Conservation (phyloP, 768 basidiomycete species). For the Naganishia vishniacii region DNA sequence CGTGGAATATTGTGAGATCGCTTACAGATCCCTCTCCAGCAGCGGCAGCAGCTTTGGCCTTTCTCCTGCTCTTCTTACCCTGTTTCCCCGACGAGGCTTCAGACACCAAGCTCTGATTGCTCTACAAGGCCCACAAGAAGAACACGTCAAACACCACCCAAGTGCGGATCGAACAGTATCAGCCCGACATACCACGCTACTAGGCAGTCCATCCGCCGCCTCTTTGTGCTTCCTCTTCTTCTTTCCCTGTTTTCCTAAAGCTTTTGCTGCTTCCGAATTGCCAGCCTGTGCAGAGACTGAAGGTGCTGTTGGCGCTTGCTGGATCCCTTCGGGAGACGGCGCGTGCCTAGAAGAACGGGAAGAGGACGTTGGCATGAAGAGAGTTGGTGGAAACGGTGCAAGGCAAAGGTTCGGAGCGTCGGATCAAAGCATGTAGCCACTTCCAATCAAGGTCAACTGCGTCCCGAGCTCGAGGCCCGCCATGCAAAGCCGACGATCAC, state of each 20-base stretch:
- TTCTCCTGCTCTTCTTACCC: not conserved
- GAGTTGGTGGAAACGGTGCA: no score
- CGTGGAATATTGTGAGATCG: no score
- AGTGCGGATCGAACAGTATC: not conserved
- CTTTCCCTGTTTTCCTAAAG: not conserved
- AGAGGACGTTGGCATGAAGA: no score
- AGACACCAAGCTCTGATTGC: not conserved
- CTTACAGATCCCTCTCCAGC: not conserved
- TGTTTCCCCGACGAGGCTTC: not conserved
- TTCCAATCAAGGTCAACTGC: no score
- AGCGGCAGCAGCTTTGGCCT: not conserved
- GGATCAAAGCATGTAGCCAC: no score
- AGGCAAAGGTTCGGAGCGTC: no score
- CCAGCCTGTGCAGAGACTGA: slow-evolving; percentile 7
- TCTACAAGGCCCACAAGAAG: not conserved
- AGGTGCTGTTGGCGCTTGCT: slow-evolving; percentile 16
- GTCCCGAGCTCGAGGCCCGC: no score
- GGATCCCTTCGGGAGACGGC: not conserved
- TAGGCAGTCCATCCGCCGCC: not conserved
- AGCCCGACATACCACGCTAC: not conserved
- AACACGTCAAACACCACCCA: not conserved
- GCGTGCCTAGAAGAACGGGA: no score
- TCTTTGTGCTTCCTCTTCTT: not conserved
- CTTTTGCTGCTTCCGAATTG: slow-evolving; percentile 17
- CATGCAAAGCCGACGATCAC: not conserved